A percentile compares a stretch with the other conserved stretches of the same genome.
These are phyloP conservation scores for Blepharisma stoltei DNA, from an alignment of 73 alveolate species.

Conservation along the genomic window DNA sequence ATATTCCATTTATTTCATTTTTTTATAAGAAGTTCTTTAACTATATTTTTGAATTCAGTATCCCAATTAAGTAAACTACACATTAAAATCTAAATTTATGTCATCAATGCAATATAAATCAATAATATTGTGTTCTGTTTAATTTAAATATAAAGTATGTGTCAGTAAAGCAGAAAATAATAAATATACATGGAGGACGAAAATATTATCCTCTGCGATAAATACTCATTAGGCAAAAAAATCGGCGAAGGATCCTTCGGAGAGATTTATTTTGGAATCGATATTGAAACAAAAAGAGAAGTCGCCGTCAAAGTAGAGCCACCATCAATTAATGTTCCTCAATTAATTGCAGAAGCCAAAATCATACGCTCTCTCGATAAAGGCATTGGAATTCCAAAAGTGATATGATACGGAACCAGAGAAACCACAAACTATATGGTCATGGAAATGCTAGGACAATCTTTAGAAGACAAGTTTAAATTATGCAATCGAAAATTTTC, in stretches of 20 bases:
- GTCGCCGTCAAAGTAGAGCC: slow-evolving; percentile 74
- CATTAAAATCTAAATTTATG: too few species aligned
- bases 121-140: too few species aligned
- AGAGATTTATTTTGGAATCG: slow-evolving; percentile 49
- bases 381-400: slow-evolving; percentile 74
- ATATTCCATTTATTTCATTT: too few species aligned
- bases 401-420: slow-evolving; percentile 76
- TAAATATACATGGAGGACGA: too few species aligned
- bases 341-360: slow-evolving; percentile 67
- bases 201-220: not conserved
- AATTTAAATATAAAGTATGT: too few species aligned
- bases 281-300: slow-evolving; percentile 63
- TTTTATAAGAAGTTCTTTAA: too few species aligned
- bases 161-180: too few species aligned
- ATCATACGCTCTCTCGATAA: slow-evolving; percentile 56
- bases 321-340: slow-evolving; percentile 25
- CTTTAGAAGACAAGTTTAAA: slow-evolving; percentile 78
- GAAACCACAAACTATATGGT: slow-evolving; percentile 85
- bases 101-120: too few species aligned
- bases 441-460: slow-evolving; percentile 87
- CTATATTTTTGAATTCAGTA: too few species aligned
- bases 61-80: too few species aligned
- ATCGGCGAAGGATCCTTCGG: slow-evolving; percentile 64
- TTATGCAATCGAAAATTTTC: slow-evolving; percentile 69
- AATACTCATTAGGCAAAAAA: slow-evolving; percentile 36